Evolutionary conservation across 2,329 filamentous ascomycete species (phyloP).

Genomic region (Fusarium goolgardi): DNA sequence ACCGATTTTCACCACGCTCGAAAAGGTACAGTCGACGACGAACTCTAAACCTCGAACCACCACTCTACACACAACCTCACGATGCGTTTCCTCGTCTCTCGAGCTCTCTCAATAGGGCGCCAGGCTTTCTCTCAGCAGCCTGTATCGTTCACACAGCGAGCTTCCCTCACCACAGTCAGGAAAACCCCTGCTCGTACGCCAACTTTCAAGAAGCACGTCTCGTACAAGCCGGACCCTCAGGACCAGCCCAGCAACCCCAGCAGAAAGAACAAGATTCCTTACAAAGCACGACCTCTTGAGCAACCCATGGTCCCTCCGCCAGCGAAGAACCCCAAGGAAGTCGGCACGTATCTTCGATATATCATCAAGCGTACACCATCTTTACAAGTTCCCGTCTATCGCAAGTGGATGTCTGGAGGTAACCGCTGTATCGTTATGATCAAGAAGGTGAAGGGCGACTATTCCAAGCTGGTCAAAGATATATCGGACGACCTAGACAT

Average conservation of each 20-base stretch:
- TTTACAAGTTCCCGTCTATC: constrained; percentile 81
- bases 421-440: constrained; percentile 79
- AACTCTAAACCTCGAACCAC: constrained; percentile 18
- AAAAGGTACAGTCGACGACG: not conserved
- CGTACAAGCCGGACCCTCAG: constrained; percentile 40
- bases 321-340: constrained; percentile 48
- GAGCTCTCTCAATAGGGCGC: constrained; percentile 42
- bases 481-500: constrained; percentile 70
- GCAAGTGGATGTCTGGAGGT: constrained; percentile 77
- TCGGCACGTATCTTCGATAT: constrained; percentile 63
- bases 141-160: constrained; percentile 24
- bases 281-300: constrained; percentile 42
- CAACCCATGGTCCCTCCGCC: constrained; percentile 48
- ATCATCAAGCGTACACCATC: constrained; percentile 77
- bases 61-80: constrained; percentile 18
- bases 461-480: constrained; percentile 71
- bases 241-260: constrained; percentile 42
- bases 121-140: constrained; percentile 29
- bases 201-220: constrained; percentile 44
- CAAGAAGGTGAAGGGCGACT: constrained; percentile 82
- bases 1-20: not conserved
- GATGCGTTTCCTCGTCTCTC: constrained; percentile 47
- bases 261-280: constrained; percentile 45
- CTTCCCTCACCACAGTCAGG: constrained; percentile 27
- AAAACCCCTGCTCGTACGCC: constrained; percentile 25